These are phyloP conservation scores for Komagataella ulmi DNA, from an alignment of 805 yeast genomes.

Conservation along the genomic window DNA sequence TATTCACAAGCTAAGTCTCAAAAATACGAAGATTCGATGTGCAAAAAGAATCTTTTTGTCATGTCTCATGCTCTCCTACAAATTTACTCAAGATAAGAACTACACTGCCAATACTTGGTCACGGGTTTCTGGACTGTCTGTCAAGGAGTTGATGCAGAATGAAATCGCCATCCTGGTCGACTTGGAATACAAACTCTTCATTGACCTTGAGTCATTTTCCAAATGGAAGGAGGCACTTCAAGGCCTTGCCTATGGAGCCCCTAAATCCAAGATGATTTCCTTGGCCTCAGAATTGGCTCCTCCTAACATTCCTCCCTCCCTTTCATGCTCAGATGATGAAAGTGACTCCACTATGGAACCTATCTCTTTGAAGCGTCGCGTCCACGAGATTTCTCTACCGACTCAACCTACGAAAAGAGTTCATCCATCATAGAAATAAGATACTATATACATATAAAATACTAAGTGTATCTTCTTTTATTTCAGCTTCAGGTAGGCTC, in stretches of 20 bases:
- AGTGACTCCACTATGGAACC: neutral
- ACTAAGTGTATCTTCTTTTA: neutral
- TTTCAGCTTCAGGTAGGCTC: slow-evolving; percentile 53
- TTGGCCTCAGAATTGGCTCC: neutral
- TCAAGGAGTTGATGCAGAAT: slow-evolving; percentile 28
- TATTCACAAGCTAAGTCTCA: slow-evolving; percentile 21
- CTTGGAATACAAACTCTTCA: slow-evolving; percentile 43
- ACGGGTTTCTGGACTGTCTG: slow-evolving; percentile 52
- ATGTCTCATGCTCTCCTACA: slow-evolving; percentile 57
- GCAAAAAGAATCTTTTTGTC: slow-evolving; percentile 59
- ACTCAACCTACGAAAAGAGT: neutral
- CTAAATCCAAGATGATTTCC: neutral
- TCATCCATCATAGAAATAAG: neutral
- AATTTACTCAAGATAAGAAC: slow-evolving; percentile 62
- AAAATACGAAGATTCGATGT: slow-evolving; percentile 16
- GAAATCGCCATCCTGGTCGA: slow-evolving; percentile 41
- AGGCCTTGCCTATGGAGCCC: neutral
- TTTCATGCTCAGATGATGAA: neutral
- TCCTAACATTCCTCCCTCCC: neutral
- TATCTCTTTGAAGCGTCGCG: neutral
- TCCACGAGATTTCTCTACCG: neutral
- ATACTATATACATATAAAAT: neutral
- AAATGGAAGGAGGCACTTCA: slow-evolving; percentile 9
- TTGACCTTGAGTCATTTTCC: slow-evolving; percentile 33
- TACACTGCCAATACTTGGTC: slow-evolving; percentile 63